phyloP scores from a whole-genome alignment of 78 protist species.

The Creolimax fragrantissima region DNA sequence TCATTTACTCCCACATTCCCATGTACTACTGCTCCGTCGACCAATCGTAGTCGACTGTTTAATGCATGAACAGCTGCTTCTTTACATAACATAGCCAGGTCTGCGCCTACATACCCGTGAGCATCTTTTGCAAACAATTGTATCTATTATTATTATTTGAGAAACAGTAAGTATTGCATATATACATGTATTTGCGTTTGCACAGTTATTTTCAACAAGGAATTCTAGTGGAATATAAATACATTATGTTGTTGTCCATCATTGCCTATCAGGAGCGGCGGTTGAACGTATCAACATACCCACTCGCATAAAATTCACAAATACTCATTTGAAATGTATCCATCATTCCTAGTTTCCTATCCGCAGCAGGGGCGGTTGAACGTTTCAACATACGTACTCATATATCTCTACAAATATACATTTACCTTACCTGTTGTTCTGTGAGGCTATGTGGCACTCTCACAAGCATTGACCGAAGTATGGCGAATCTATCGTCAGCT shows the following conservation, averaged over 20 bases:
- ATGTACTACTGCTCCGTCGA: too few species aligned
- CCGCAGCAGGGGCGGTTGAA: too few species aligned
- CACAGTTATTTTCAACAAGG: too few species aligned
- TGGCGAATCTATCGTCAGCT: conserved; percentile 32
- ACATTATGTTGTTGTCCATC: too few species aligned
- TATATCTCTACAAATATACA: neutral
- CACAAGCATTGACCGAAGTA: conserved; percentile 22
- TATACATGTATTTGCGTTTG: neutral
- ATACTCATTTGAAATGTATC: too few species aligned
- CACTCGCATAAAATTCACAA: too few species aligned
- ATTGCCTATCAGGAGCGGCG: too few species aligned
- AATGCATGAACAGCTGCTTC: conserved; percentile 62
- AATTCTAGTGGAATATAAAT: too few species aligned
- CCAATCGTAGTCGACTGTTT: neutral
- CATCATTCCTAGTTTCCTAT: too few species aligned
- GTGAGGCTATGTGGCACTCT: conserved; percentile 10
- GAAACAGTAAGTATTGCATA: too few species aligned
- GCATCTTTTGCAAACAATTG: conserved; percentile 42
- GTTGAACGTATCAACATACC: too few species aligned
- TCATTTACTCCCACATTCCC: neutral
- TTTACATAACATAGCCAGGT: conserved; percentile 57
- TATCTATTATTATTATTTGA: too few species aligned
- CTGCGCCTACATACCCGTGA: conserved; percentile 89
- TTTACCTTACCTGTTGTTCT: neutral
- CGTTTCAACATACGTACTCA: neutral